These are phyloP conservation scores for Wickerhamiella qilinensis DNA, from an alignment of 805 yeast species.

Conservation along the genomic window DNA sequence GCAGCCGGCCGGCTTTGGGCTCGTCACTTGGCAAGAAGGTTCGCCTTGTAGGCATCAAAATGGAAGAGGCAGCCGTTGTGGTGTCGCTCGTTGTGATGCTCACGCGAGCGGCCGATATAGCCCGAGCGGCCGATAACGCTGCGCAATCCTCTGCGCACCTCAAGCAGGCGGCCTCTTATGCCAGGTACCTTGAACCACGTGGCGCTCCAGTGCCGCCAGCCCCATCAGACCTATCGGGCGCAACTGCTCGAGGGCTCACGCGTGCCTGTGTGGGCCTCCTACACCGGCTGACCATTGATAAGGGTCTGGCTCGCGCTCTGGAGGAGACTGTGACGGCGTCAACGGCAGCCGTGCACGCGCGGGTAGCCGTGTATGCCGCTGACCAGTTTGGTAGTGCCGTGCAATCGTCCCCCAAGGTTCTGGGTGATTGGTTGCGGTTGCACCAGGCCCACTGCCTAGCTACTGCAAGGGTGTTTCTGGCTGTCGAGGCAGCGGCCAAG, in stretches of 20 bases:
- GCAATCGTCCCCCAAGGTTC: conserved; percentile 12
- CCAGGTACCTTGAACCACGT: conserved; percentile 12
- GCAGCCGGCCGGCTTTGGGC: too few species aligned
- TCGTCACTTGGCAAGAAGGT: conserved; percentile 7
- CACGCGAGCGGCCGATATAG: conserved; percentile 8
- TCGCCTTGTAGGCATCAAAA: conserved; percentile 8
- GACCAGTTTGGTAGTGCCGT: conserved; percentile 19
- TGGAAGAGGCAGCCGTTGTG: conserved; percentile 14
- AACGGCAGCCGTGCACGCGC: conserved; percentile 16
- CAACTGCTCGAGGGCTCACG: conserved; percentile 13
- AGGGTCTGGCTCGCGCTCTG: conserved; percentile 11
- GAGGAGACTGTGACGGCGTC: conserved; percentile 8
- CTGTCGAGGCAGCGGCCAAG: conserved; percentile 15
- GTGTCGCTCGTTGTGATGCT: conserved; percentile 13
- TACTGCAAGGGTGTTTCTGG: conserved; percentile 16
- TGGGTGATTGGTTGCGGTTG: conserved; percentile 16
- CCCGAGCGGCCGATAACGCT: conserved; percentile 4
- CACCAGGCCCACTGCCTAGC: conserved; percentile 16
- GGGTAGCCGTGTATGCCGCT: conserved; percentile 20
- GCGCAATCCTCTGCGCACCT: conserved; percentile 18
- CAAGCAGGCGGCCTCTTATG: conserved; percentile 13
- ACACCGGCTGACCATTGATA: conserved; percentile 17
- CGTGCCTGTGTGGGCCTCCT: conserved; percentile 16
- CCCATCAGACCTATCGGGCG: conserved; percentile 13
- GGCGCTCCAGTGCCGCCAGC: conserved; percentile 7